Evolutionary conservation across 2,329 filamentous ascomycete species (phyloP).

Genomic region (Cryphonectria nitschkei): DNA sequence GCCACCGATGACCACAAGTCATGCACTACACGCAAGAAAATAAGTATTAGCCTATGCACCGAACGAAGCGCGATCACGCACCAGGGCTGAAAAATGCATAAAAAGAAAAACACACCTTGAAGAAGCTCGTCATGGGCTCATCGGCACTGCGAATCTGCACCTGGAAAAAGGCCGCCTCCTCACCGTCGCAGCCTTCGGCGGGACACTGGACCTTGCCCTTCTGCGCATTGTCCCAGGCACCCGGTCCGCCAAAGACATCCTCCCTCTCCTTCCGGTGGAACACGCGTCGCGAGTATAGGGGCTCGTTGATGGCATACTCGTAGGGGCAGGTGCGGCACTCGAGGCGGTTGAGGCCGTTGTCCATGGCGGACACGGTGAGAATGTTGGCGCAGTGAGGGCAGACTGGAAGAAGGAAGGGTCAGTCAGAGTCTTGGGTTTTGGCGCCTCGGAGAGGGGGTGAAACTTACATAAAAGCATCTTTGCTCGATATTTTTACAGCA

Average conservation of each 20-base stretch:
- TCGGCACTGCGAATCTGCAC: slow-evolving; percentile 97
- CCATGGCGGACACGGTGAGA: slow-evolving; percentile 70
- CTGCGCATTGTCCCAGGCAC: slow-evolving; percentile 89
- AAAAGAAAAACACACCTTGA: slow-evolving; percentile 62
- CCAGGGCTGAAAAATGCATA: neutral
- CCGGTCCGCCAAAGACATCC: slow-evolving; percentile 85
- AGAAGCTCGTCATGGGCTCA: slow-evolving; percentile 98
- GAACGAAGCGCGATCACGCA: neutral
- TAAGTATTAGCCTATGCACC: slow-evolving; percentile 29
- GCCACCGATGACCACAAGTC: slow-evolving; percentile 67
- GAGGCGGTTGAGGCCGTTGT: slow-evolving; percentile 73
- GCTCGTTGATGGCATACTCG: slow-evolving; percentile 78
- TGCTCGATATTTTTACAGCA: slow-evolving; percentile 21
- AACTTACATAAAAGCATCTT: slow-evolving; percentile 69
- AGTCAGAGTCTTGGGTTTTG: slow-evolving; percentile 24
- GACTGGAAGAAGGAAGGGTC: slow-evolving; percentile 52
- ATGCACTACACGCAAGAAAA: slow-evolving; percentile 56
- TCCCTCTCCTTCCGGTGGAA: slow-evolving; percentile 88
- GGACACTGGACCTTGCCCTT: slow-evolving; percentile 84
- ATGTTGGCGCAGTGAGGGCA: slow-evolving; percentile 85
- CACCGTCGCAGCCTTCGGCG: slow-evolving; percentile 76
- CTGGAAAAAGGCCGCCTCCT: slow-evolving; percentile 91
- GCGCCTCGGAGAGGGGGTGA: neutral
- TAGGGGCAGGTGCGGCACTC: slow-evolving; percentile 97
- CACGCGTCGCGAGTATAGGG: slow-evolving; percentile 80